Conservation (phyloP, 371 early-diverging fungal genomes). For the Apophysomyces sp. region DNA sequence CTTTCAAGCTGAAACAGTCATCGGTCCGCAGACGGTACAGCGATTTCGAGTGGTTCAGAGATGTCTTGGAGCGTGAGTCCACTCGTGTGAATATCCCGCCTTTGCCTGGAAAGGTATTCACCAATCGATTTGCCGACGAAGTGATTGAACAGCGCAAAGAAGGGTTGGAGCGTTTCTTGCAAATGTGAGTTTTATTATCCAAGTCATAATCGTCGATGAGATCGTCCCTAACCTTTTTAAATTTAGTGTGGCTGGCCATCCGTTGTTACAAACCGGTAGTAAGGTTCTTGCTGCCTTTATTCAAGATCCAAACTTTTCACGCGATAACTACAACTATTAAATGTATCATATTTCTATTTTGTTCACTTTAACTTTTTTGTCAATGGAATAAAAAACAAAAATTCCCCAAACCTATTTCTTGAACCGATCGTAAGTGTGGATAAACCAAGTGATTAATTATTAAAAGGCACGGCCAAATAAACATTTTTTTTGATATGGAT, state of each 20-base stretch:
- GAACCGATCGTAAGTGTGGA: no score
- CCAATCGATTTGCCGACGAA: conserved; percentile 92
- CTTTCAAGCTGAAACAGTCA: conserved; percentile 87
- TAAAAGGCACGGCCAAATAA: no score
- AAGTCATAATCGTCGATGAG: no score
- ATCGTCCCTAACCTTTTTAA: no score
- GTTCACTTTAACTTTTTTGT: neutral
- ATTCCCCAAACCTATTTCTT: neutral
- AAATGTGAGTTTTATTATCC: conserved; percentile 73
- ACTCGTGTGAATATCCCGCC: conserved; percentile 93
- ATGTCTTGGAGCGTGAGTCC: conserved; percentile 90
- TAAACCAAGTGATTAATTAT: no score
- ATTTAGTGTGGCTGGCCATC: conserved; percentile 90
- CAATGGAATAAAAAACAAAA: neutral
- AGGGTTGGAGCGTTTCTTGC: conserved; percentile 93
- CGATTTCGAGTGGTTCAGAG: conserved; percentile 98
- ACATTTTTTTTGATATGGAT: no score
- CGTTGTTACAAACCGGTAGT: conserved; percentile 95
- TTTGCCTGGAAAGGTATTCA: conserved; percentile 96
- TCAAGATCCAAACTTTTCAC: conserved; percentile 87
- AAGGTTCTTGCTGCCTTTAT: conserved; percentile 94
- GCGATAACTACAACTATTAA: conserved; percentile 74
- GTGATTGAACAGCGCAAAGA: conserved; percentile 91
- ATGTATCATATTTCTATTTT: neutral
- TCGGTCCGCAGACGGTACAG: conserved; percentile 92